phyloP scores from a whole-genome alignment of 2,329 filamentous ascomycete genomes.

The Arthroderma uncinatum region DNA sequence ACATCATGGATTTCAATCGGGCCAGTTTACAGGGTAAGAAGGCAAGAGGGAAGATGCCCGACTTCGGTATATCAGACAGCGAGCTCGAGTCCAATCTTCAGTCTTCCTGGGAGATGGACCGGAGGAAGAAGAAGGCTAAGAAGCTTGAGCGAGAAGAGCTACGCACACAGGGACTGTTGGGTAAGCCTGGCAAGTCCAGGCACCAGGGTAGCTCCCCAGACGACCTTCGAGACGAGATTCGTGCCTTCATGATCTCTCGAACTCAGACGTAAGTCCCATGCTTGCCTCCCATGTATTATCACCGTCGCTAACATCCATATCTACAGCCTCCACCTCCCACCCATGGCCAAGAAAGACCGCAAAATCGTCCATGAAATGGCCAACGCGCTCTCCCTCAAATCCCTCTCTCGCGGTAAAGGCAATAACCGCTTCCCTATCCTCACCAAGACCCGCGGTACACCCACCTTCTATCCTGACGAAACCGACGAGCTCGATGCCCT shows the following conservation, averaged over 20 bases:
- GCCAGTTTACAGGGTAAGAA: conserved; percentile 55
- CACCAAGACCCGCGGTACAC: conserved; percentile 59
- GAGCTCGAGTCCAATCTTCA: conserved; percentile 54
- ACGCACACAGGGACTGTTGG: conserved; percentile 54
- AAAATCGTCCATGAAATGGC: conserved; percentile 73
- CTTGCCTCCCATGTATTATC: neutral
- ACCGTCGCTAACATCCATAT: neutral
- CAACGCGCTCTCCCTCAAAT: conserved; percentile 63
- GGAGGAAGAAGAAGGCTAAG: conserved; percentile 57
- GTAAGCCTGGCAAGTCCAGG: conserved; percentile 53
- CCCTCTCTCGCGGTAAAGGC: conserved; percentile 68
- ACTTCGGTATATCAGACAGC: conserved; percentile 51
- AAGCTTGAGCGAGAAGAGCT: conserved; percentile 61
- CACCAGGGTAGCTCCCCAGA: conserved; percentile 63
- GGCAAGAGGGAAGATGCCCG: conserved; percentile 49
- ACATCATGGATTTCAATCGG: conserved; percentile 72
- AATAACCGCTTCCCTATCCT: conserved; percentile 64
- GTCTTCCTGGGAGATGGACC: conserved; percentile 54
- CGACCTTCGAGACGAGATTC: conserved; percentile 62
- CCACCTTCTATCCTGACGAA: conserved; percentile 46
- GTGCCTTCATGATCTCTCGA: conserved; percentile 54
- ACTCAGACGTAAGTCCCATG: conserved; percentile 48
- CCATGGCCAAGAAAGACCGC: conserved; percentile 68
- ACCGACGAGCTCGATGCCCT: conserved; percentile 37
- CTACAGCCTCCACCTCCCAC: conserved; percentile 59